These are phyloP conservation scores for Colletotrichum theobromicola DNA, from an alignment of 2,329 filamentous ascomycete genomes.

Conservation along the genomic window DNA sequence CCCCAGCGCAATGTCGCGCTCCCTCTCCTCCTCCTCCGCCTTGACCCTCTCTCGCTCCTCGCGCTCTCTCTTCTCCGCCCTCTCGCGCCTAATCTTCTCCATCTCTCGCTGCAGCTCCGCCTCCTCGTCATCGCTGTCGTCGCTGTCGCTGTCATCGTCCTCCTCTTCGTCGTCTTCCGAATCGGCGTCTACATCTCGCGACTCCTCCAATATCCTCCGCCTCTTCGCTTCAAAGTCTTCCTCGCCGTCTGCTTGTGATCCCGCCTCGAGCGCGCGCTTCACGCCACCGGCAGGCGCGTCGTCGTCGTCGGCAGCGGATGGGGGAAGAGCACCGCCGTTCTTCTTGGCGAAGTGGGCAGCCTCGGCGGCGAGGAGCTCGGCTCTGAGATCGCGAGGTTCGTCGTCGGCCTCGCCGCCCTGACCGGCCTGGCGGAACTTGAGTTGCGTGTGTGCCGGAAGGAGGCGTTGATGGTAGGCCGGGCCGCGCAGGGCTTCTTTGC, in stretches of 20 bases:
- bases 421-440: constrained; percentile 86
- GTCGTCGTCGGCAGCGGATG: constrained; percentile 51
- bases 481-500: constrained; percentile 92
- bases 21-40: constrained; percentile 81
- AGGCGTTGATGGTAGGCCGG: constrained; percentile 96
- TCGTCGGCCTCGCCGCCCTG: constrained; percentile 85
- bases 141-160: constrained; percentile 53
- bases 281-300: constrained; percentile 41
- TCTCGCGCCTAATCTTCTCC: constrained; percentile 89
- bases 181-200: constrained; percentile 83
- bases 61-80: constrained; percentile 78
- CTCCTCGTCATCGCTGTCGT: constrained; percentile 80
- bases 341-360: constrained; percentile 86
- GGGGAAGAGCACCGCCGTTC: constrained; percentile 62
- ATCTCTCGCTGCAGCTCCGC: constrained; percentile 91
- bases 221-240: constrained; percentile 83
- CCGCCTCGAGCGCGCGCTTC: constrained; percentile 70
- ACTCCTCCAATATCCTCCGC: constrained; percentile 85
- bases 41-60: constrained; percentile 61
- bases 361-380: constrained; percentile 89
- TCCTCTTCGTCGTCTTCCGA: constrained; percentile 69
- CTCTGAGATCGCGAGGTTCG: constrained; percentile 77
- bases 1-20: constrained; percentile 87
- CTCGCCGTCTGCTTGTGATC: constrained; percentile 46
- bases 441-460: constrained; percentile 88